Conservation (phyloP, 768 basidiomycete species). For the Rhizopogon vesiculosus region DNA sequence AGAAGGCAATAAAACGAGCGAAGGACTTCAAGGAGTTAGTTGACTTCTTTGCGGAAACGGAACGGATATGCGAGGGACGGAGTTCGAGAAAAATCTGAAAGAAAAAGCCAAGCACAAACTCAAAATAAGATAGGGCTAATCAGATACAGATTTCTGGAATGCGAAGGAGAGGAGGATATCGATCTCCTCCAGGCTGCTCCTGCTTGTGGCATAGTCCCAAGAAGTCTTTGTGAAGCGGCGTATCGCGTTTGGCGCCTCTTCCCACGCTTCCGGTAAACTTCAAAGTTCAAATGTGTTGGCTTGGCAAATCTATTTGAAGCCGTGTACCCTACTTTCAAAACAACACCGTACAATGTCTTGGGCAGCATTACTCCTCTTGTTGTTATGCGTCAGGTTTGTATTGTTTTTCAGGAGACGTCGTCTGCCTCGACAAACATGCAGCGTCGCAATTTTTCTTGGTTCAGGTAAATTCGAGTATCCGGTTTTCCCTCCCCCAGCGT, state of each 20-base stretch:
- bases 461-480: slow-evolving; percentile 57
- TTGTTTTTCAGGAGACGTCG: neutral
- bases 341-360: neutral
- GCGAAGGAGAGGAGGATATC: neutral
- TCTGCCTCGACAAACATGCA: slow-evolving; percentile 25
- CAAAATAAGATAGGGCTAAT: neutral
- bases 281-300: too few species aligned
- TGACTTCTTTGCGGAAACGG: neutral
- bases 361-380: neutral
- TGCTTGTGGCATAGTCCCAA: neutral
- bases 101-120: neutral
- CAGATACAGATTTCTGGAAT: neutral
- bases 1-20: neutral
- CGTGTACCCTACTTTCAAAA: too few species aligned
- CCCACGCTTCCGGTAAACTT: neutral
- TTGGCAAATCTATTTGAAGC: too few species aligned
- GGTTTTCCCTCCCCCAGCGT: slow-evolving; percentile 1
- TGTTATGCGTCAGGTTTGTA: neutral
- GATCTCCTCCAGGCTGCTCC: neutral
- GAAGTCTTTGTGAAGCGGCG: neutral
- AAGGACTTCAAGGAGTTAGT: neutral
- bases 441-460: slow-evolving; percentile 84
- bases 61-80: neutral
- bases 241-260: neutral
- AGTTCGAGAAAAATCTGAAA: neutral